Conservation (phyloP, 139 green algal genomes). For the Picochlorum sp. region DNA sequence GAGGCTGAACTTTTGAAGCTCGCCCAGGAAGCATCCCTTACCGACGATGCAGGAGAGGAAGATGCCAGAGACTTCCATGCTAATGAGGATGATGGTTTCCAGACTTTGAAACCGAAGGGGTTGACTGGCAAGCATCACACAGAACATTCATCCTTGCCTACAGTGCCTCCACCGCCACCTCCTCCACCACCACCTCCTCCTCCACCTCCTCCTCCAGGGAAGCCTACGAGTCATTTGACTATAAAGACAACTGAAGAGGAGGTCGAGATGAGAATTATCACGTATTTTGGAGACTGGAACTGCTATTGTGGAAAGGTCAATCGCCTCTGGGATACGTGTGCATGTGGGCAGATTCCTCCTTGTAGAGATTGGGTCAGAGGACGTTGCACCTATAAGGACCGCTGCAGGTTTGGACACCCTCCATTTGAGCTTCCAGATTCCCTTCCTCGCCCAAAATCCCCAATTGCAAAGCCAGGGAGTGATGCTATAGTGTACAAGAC, state of each 20-base stretch:
- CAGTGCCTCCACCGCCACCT: neutral
- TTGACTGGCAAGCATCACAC: neutral
- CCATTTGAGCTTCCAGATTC: conserved; percentile 33
- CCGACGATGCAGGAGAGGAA: neutral
- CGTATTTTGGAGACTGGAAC: conserved; percentile 38
- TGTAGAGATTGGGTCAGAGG: conserved; percentile 40
- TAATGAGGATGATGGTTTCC: neutral
- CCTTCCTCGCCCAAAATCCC: conserved; percentile 25
- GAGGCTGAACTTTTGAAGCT: conserved; percentile 48
- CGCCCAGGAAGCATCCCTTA: conserved; percentile 40
- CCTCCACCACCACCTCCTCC: conserved; percentile 5
- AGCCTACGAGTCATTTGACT: neutral
- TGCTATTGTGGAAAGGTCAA: conserved; percentile 29
- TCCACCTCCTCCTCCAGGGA: neutral
- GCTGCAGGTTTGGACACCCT: conserved; percentile 33
- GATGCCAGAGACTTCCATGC: neutral
- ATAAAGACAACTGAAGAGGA: conserved; percentile 2
- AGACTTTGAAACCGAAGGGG: neutral
- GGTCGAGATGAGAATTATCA: conserved; percentile 32
- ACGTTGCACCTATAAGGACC: conserved; percentile 32
- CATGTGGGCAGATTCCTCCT: conserved; percentile 32
- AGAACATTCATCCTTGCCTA: neutral
- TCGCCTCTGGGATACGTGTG: conserved; percentile 38
- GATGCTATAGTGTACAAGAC: conserved; percentile 15
- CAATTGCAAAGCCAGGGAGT: conserved; percentile 25